These are phyloP conservation scores for Eimeria acervulina DNA, from an alignment of 169 alveolate genomes.

Conservation along the genomic window DNA sequence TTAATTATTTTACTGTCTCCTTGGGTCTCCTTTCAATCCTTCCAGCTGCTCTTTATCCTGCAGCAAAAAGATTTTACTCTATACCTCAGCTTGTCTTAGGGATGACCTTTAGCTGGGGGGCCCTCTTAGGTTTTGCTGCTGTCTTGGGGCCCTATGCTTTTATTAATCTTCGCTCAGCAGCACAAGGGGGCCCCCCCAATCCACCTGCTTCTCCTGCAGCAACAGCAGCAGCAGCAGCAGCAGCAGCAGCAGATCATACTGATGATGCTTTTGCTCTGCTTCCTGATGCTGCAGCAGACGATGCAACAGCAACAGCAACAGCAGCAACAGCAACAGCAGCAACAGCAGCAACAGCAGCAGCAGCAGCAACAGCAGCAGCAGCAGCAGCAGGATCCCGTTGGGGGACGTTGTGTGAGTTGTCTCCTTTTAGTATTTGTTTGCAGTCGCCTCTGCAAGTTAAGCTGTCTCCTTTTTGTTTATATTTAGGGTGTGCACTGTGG, in stretches of 20 bases:
- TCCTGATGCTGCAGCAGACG: not conserved
- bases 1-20: constrained; percentile 79
- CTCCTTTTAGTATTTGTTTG: not conserved
- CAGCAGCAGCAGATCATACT: no score
- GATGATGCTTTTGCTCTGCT: no score
- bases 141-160: constrained; percentile 29
- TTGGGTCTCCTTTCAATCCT: constrained; percentile 89
- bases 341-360: constrained; percentile 26
- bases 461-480: constrained; percentile 83
- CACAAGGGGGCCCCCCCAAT: constrained; percentile 11
- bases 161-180: not conserved
- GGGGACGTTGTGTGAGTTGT: no score
- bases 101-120: constrained; percentile 95
- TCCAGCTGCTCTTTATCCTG: constrained; percentile 93
- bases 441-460: no score
- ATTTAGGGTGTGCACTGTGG: constrained; percentile 91
- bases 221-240: not conserved
- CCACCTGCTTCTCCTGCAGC: not conserved
- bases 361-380: constrained; percentile 22
- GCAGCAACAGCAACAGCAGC: constrained; percentile 9
- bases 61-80: constrained; percentile 93
- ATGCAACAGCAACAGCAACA: not conserved
- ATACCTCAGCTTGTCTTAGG: constrained; percentile 96
- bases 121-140: constrained; percentile 87
- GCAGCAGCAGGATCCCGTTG: no score